phyloP scores from a whole-genome alignment of 2,329 filamentous ascomycete genomes.

The Hymenoscyphus linearis region DNA sequence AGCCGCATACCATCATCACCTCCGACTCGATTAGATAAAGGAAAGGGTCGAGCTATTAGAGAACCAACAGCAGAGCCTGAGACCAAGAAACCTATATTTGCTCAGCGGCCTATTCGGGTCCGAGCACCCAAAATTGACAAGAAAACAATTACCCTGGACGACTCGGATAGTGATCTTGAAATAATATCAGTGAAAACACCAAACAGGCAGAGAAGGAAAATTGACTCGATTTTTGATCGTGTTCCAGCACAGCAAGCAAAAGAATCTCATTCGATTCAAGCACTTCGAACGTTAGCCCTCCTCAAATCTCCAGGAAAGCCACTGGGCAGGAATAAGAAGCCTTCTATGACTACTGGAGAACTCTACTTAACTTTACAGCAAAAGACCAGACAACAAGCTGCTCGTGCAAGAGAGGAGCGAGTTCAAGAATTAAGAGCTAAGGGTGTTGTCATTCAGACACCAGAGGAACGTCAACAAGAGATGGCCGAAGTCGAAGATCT shows the following conservation, averaged over 20 bases:
- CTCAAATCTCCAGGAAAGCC: constrained; percentile 55
- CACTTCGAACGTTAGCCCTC: constrained; percentile 69
- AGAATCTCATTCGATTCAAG: constrained; percentile 58
- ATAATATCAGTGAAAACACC: constrained; percentile 31
- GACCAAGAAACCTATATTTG: constrained; percentile 20
- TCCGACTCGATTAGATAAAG: constrained; percentile 43
- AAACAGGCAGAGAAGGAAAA: constrained; percentile 39
- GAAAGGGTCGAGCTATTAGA: constrained; percentile 52
- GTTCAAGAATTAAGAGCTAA: constrained; percentile 72
- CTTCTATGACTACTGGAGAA: constrained; percentile 62
- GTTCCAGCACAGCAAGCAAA: constrained; percentile 57
- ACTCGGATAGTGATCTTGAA: constrained; percentile 44
- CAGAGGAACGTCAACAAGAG: constrained; percentile 79
- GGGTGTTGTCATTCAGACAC: constrained; percentile 76
- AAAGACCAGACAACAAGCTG: constrained; percentile 75
- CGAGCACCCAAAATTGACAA: constrained; percentile 37
- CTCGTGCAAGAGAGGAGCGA: constrained; percentile 68
- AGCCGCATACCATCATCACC: constrained; percentile 14
- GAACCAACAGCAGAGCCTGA: constrained; percentile 16
- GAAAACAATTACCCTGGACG: constrained; percentile 31
- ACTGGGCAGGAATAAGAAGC: constrained; percentile 39
- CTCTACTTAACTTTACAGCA: constrained; percentile 63
- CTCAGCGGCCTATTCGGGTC: constrained; percentile 35
- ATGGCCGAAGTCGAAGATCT: constrained; percentile 82
- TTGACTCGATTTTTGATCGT: constrained; percentile 64